Evolutionary conservation across 2,329 filamentous ascomycete species (phyloP).

Genomic region (Penicillium hesseltinei): DNA sequence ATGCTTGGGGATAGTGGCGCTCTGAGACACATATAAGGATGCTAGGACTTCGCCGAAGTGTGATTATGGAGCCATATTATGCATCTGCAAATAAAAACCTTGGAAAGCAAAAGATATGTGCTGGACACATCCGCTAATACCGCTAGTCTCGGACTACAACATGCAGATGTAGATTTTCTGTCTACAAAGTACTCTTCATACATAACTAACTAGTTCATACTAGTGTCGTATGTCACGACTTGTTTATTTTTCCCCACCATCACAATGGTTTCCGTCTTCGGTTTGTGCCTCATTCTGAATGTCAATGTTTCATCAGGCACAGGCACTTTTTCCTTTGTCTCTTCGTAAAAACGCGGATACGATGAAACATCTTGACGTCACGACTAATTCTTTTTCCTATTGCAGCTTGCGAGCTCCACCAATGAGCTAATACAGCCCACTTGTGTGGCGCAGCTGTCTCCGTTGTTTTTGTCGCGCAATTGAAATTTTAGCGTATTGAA

Average conservation of each 20-base stretch:
- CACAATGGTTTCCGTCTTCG: not conserved
- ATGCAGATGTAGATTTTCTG: not conserved
- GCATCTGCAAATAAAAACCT: not conserved
- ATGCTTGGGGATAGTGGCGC: not conserved
- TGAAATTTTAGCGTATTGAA: not conserved
- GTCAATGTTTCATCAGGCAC: constrained; percentile 16
- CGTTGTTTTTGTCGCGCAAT: not conserved
- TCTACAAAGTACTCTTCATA: not conserved
- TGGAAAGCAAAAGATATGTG: not conserved
- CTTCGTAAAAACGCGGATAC: constrained; percentile 3
- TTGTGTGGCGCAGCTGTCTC: constrained; percentile 23
- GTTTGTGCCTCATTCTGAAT: constrained; percentile 12
- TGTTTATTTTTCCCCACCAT: not conserved
- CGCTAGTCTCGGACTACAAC: not conserved
- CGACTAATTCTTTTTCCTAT: constrained; percentile 15
- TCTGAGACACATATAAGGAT: not conserved
- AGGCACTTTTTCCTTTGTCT: not conserved
- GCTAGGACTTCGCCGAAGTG: not conserved
- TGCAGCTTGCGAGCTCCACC: constrained; percentile 11
- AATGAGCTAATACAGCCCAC: constrained; percentile 17
- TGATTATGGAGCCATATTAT: not conserved
- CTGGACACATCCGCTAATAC: not conserved
- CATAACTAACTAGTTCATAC: not conserved
- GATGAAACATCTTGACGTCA: constrained; percentile 27
- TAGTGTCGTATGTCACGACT: not conserved